A percentile compares a stretch with the other conserved stretches of the same genome.
phyloP scores from a whole-genome alignment of 768 basidiomycete species.

The Gymnopilus dilepis region DNA sequence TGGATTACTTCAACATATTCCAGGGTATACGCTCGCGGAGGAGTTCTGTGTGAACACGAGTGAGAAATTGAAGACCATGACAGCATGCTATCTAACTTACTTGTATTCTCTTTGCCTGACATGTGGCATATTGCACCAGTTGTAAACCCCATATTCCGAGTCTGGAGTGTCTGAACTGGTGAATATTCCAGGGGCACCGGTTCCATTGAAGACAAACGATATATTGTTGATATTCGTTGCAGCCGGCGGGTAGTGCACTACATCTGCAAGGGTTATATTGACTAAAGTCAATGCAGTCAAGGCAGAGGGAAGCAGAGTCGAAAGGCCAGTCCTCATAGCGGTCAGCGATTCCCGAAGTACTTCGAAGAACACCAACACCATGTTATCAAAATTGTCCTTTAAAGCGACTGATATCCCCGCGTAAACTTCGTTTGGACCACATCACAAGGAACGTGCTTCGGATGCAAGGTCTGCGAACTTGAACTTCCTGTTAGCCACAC shows the following conservation, averaged over 20 bases:
- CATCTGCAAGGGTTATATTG: slow-evolving; percentile 22
- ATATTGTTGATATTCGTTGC: slow-evolving; percentile 48
- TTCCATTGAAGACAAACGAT: slow-evolving; percentile 45
- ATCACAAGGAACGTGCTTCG: slow-evolving; percentile 17
- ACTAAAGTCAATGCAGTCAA: slow-evolving; percentile 22
- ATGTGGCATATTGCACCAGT: slow-evolving; percentile 64
- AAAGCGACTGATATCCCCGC: not conserved
- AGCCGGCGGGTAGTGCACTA: slow-evolving; percentile 45
- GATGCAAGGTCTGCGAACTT: not conserved
- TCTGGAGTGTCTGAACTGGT: slow-evolving; percentile 45
- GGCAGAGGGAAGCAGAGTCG: slow-evolving; percentile 18
- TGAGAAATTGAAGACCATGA: not conserved
- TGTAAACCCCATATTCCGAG: slow-evolving; percentile 48
- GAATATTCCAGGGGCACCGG: slow-evolving; percentile 53
- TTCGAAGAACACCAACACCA: not conserved
- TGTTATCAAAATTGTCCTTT: not conserved
- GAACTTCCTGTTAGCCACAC: not conserved
- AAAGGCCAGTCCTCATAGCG: not conserved
- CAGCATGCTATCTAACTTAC: slow-evolving; percentile 30
- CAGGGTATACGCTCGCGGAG: slow-evolving; percentile 39
- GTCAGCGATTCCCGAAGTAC: not conserved
- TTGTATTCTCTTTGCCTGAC: slow-evolving; percentile 49
- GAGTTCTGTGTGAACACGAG: slow-evolving; percentile 33
- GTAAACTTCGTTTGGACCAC: not conserved
- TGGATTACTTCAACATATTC: slow-evolving; percentile 59